Percentiles rank a stretch among this genome's conserved stretches.
These are phyloP conservation scores for Picochlorum sp. DNA, from an alignment of 139 green algal genomes.

Conservation along the genomic window DNA sequence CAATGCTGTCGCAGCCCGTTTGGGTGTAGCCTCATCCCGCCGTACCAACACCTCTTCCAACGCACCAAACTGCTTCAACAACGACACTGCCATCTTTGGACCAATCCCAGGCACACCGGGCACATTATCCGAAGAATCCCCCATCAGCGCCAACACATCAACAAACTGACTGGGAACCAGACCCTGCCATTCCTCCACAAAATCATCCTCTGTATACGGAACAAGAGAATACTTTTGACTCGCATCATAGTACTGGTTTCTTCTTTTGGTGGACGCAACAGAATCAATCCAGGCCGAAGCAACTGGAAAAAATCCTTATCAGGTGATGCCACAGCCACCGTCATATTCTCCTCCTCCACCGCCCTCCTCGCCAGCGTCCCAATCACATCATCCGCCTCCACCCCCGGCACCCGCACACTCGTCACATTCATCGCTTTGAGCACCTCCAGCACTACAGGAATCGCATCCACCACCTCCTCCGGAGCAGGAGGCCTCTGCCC, in stretches of 20 bases:
- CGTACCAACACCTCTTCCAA: conserved; percentile 23
- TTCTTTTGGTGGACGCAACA: conserved; percentile 47
- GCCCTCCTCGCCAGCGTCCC: conserved; percentile 35
- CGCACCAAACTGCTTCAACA: conserved; percentile 27
- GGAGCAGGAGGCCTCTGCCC: conserved; percentile 39
- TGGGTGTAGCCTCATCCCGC: conserved; percentile 10
- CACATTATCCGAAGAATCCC: conserved; percentile 45
- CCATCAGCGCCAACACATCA: conserved; percentile 48
- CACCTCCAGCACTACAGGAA: conserved; percentile 31
- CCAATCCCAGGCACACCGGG: conserved; percentile 49
- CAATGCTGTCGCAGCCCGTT: conserved; percentile 5
- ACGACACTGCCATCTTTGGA: conserved; percentile 33
- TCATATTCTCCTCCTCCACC: conserved; percentile 27
- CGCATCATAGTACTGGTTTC: neutral
- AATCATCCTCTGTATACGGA: conserved; percentile 35
- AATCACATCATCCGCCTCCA: conserved; percentile 68
- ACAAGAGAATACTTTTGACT: conserved; percentile 20
- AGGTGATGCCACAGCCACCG: conserved; percentile 49
- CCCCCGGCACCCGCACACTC: conserved; percentile 36
- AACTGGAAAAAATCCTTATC: conserved; percentile 73
- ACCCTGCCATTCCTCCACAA: conserved; percentile 27
- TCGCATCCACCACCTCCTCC: conserved; percentile 22
- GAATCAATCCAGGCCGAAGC: conserved; percentile 40
- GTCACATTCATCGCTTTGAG: conserved; percentile 38
- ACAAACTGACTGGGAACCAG: conserved; percentile 38